phyloP scores from a whole-genome alignment of 176 grass and related monocot genomes.

The Luzula sylvatica region DNA sequence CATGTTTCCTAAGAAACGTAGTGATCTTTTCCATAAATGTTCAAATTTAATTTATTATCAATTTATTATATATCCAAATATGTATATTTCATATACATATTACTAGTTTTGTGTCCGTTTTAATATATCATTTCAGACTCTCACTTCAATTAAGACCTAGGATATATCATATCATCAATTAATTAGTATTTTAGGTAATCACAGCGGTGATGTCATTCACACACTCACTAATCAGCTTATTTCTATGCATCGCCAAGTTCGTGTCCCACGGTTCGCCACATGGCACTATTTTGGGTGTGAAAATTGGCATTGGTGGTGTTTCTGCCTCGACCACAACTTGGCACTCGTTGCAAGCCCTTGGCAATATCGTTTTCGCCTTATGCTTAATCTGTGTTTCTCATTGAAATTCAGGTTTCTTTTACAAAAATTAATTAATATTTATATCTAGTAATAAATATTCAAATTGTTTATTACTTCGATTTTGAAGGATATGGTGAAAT shows the following conservation, averaged over 20 bases:
- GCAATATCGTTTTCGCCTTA: conserved; percentile 92
- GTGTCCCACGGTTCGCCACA: conserved; percentile 31
- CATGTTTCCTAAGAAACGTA: too few relatives aligned
- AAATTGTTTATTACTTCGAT: background rate
- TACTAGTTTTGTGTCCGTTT: too few relatives aligned
- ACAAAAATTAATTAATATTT: background rate
- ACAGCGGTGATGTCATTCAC: conserved; percentile 86
- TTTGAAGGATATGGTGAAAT: conserved; percentile 65
- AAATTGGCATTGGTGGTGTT: conserved; percentile 38
- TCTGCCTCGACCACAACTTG: conserved; percentile 56
- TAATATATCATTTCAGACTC: too few relatives aligned
- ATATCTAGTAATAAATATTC: background rate
- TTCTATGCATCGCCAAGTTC: conserved; percentile 49
- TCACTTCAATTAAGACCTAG: too few relatives aligned
- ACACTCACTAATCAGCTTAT: conserved; percentile 60
- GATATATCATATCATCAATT: too few relatives aligned
- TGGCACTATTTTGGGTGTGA: conserved; percentile 59
- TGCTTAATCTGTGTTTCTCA: conserved; percentile 86
- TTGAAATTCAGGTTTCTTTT: conserved; percentile 66
- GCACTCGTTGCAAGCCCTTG: conserved; percentile 75
- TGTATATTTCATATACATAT: too few relatives aligned
- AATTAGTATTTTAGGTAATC: conserved; percentile 54
- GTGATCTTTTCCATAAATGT: too few relatives aligned
- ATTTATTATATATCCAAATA: too few relatives aligned
- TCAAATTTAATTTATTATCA: too few relatives aligned